phyloP scores from a whole-genome alignment of 108 stramenopile genomes.

The Cyclotella atomus region DNA sequence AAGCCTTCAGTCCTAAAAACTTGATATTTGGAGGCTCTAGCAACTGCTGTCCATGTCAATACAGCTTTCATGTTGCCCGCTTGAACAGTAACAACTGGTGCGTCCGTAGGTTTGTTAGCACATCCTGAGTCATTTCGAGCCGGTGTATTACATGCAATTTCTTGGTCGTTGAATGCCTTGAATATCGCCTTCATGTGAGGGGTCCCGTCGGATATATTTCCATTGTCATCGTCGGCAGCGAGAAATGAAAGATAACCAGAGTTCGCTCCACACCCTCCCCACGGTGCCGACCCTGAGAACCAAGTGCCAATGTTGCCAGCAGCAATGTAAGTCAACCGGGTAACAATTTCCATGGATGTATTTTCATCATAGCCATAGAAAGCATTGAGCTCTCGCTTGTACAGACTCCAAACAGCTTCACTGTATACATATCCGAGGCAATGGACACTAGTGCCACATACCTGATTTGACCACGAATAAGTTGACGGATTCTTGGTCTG shows the following conservation, averaged over 20 bases:
- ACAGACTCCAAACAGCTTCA: constrained; percentile 36
- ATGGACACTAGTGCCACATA: constrained; percentile 13
- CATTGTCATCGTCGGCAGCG: constrained; percentile 32
- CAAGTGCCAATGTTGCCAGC: constrained; percentile 26
- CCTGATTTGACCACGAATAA: constrained; percentile 1
- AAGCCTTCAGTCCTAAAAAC: constrained; percentile 30
- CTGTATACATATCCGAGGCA: constrained; percentile 24
- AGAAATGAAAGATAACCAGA: constrained; percentile 19
- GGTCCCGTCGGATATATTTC: constrained; percentile 28
- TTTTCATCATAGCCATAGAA: constrained; percentile 30
- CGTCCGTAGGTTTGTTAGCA: neutral
- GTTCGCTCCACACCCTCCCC: constrained; percentile 15
- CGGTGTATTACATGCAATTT: constrained; percentile 33
- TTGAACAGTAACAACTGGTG: constrained; percentile 3
- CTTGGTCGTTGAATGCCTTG: constrained; percentile 23
- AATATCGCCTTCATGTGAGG: constrained; percentile 36
- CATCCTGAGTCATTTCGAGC: constrained; percentile 15
- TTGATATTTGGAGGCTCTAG: constrained; percentile 19
- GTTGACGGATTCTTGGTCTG: constrained; percentile 3
- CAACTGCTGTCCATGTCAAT: constrained; percentile 21
- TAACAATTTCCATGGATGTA: constrained; percentile 28
- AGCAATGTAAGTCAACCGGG: constrained; percentile 28
- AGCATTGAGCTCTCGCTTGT: constrained; percentile 8
- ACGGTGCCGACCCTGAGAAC: constrained; percentile 13
- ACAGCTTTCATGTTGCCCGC: constrained; percentile 12